These are phyloP conservation scores for Pythium pectinolyticum DNA, from an alignment of 352 stramenopile species.

Conservation along the genomic window DNA sequence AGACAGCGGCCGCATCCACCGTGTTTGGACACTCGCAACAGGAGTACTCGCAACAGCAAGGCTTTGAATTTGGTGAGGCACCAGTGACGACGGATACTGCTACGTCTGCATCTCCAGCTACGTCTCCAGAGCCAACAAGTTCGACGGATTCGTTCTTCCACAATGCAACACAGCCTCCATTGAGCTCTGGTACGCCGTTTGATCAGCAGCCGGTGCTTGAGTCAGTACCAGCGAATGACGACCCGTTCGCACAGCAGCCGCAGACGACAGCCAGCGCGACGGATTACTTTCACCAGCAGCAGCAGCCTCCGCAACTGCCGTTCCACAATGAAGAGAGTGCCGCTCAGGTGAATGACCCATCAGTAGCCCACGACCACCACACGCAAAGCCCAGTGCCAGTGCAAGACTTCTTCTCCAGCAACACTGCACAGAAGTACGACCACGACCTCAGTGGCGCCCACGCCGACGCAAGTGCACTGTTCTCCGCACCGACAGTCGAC, in stretches of 20 bases:
- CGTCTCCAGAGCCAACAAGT: not conserved
- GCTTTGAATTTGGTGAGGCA: not conserved
- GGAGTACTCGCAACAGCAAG: constrained; percentile 6
- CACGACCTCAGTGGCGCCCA: too few relatives aligned
- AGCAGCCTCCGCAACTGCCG: not conserved
- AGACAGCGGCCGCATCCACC: not conserved
- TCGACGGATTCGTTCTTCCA: constrained; percentile 31
- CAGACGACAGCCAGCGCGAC: not conserved
- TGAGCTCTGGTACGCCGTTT: constrained; percentile 5
- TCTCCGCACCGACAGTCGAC: not conserved
- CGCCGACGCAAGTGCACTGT: constrained; percentile 4
- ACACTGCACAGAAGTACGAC: too few relatives aligned
- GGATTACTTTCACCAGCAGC: constrained; percentile 1
- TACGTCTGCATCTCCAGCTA: not conserved
- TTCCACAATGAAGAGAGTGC: not conserved
- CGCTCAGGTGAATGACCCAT: too few relatives aligned
- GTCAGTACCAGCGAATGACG: not conserved
- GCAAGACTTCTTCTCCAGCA: constrained; percentile 10
- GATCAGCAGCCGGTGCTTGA: not conserved
- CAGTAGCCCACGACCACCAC: not conserved
- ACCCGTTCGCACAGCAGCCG: constrained; percentile 9
- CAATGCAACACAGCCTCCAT: not conserved
- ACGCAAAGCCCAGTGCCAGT: not conserved
- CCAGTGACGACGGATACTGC: not conserved
- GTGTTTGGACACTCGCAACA: not conserved